A percentile compares a stretch with the other conserved stretches of the same genome.
Evolutionary conservation across 768 basidiomycete genomes (phyloP).

Genomic region (Suillus tomentosus): DNA sequence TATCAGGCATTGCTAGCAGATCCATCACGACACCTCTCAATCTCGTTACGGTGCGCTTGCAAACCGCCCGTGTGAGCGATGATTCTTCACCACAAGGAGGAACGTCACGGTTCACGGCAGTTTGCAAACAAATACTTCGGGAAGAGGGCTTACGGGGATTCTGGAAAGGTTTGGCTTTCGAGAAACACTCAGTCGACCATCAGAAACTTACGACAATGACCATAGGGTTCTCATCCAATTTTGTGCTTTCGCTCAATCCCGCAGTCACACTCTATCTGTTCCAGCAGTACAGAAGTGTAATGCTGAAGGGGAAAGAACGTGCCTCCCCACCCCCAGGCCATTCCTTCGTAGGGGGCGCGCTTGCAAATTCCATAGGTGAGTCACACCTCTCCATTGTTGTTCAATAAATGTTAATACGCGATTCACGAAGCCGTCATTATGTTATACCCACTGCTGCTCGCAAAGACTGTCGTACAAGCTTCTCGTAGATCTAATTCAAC

Average conservation of each 20-base stretch:
- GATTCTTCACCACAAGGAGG: conserved; percentile 24
- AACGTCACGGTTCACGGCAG: conserved; percentile 13
- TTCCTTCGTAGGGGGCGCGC: conserved; percentile 58
- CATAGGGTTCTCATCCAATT: conserved; percentile 51
- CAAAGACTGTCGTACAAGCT: conserved; percentile 55
- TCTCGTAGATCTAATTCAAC: conserved; percentile 30
- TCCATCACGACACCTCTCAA: conserved; percentile 57
- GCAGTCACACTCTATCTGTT: conserved; percentile 58
- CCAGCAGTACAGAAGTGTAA: conserved; percentile 48
- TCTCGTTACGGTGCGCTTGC: conserved; percentile 56
- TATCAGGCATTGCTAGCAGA: conserved; percentile 58
- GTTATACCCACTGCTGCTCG: conserved; percentile 60
- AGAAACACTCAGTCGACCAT: background rate
- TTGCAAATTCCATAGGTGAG: conserved; percentile 52
- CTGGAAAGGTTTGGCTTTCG: conserved; percentile 48
- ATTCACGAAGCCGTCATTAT: conserved; percentile 40
- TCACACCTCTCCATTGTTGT: background rate
- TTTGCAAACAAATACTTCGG: conserved; percentile 43
- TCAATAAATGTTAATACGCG: background rate
- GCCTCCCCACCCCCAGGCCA: conserved; percentile 42
- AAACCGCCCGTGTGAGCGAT: conserved; percentile 42
- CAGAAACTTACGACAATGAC: conserved; percentile 1
- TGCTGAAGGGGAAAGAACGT: conserved; percentile 26
- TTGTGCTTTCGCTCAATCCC: conserved; percentile 55
- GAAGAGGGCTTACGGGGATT: conserved; percentile 55